Base-by-base conservation (phyloP, 73 alveolate genomes). In the Symbiodinium pilosum region DNA sequence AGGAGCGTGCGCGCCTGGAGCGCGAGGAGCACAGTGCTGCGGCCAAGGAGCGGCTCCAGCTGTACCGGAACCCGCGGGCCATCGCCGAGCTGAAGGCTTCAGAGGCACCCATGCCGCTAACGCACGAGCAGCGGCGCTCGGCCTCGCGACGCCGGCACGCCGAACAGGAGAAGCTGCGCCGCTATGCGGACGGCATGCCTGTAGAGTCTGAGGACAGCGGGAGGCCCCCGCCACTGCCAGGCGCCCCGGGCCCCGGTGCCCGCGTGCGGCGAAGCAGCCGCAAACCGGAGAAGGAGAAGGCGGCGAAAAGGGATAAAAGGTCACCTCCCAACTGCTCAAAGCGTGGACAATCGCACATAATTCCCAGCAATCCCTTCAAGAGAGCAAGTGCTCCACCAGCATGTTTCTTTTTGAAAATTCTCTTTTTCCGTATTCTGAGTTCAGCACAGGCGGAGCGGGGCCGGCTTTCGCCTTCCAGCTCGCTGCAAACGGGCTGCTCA, bases 91-190 rank as follows among this genome's bases (percentile, higher is more conserved):
- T 64, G 38, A 18, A 26, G 36, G 77, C 77, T 2, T 6, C 77
- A 36, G 77, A 64, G 41, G 36, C 41, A 3, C 77, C 30, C 30
- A 64, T 64, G 77, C 77, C 77, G 41, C 41, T 64, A 36, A 64
- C 77, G 40, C 32, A 24, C 36, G 77, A 64, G 77, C 77, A 64
- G 77, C 77, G 77, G 38, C 77, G 77, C 77, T 64, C 77, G 38
- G 38, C 21, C 77, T 64, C 77, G 38, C 77, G 77, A 3, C 41
- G 77, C 1, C 77, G 77, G 38, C 77, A 64, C 38, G 77, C 77
- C 38, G 77, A 64, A 36, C 77, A 64, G 77, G 77, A 64, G 38
- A 64, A 64, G 77, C 32, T 64, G 36, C 77, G 32, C 20, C 77
- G 77, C 41, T 64, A 64, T 16, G 77, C 77, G 16, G 77, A 64